Conservation (phyloP, 139 green algal species). For the Dunaliella sp. region DNA sequence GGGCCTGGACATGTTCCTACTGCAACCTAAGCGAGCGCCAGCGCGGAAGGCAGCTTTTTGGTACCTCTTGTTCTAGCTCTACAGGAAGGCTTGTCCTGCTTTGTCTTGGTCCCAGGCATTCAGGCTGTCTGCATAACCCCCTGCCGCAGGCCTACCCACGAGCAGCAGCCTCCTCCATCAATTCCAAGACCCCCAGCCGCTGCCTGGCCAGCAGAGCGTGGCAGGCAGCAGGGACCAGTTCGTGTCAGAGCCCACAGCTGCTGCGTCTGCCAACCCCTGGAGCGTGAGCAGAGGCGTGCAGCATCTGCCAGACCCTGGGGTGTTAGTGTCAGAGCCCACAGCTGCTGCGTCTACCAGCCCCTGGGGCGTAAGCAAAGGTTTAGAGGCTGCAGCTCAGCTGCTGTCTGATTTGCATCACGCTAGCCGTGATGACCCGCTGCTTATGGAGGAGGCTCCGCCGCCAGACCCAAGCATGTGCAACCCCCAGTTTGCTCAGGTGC, state of each 20-base stretch:
- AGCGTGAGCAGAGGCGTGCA: background rate
- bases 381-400: background rate
- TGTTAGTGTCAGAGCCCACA: background rate
- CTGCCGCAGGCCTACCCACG: background rate
- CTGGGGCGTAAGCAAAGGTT: background rate
- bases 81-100: too few species aligned
- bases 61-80: too few species aligned
- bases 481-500: background rate
- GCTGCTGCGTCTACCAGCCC: background rate
- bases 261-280: background rate
- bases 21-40: background rate
- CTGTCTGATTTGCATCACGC: background rate
- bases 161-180: background rate
- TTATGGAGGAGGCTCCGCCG: background rate
- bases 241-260: background rate
- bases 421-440: background rate
- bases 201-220: background rate
- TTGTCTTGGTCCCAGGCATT: background rate
- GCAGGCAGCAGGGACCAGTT: background rate
- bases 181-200: background rate
- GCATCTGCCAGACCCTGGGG: too few species aligned
- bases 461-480: background rate
- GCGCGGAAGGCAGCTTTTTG: background rate
- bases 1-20: background rate
- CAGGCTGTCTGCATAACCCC: background rate